Conservation (phyloP, 2,329 filamentous ascomycete species). For the Fonsecaea multimorphosa region DNA sequence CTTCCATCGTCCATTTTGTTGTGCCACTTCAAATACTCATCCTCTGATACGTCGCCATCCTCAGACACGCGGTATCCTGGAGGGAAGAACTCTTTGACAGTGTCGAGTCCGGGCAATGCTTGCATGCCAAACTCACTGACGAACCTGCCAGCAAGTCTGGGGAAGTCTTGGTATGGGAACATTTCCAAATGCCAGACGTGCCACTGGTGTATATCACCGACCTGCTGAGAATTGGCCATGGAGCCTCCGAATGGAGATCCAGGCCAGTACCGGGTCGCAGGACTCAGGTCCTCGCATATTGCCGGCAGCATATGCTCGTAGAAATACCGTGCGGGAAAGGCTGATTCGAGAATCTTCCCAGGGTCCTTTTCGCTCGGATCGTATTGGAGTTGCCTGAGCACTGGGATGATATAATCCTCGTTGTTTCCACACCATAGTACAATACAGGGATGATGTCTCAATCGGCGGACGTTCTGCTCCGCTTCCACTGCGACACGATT, state of each 20-base stretch:
- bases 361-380: slow-evolving; percentile 67
- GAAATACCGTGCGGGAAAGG: slow-evolving; percentile 90
- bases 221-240: slow-evolving; percentile 72
- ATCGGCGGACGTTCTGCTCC: slow-evolving; percentile 67
- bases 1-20: slow-evolving; percentile 15
- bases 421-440: slow-evolving; percentile 93
- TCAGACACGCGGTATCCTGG: not conserved
- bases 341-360: slow-evolving; percentile 65
- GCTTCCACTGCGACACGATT: slow-evolving; percentile 58
- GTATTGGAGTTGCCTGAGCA: slow-evolving; percentile 79
- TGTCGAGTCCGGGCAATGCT: slow-evolving; percentile 82
- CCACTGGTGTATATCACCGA: slow-evolving; percentile 93
- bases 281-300: slow-evolving; percentile 70
- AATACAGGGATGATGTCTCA: slow-evolving; percentile 86
- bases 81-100: slow-evolving; percentile 57
- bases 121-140: slow-evolving; percentile 97
- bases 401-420: slow-evolving; percentile 75
- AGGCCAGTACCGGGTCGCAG: slow-evolving; percentile 74
- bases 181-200: slow-evolving; percentile 94
- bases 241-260: slow-evolving; percentile 86
- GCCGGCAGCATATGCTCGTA: slow-evolving; percentile 88
- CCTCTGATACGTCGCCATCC: not conserved
- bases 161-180: slow-evolving; percentile 89
- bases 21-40: slow-evolving; percentile 16
- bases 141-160: slow-evolving; percentile 82